Base-by-base conservation (phyloP, 441 rosid species). In the Brassica hybrid region DNA sequence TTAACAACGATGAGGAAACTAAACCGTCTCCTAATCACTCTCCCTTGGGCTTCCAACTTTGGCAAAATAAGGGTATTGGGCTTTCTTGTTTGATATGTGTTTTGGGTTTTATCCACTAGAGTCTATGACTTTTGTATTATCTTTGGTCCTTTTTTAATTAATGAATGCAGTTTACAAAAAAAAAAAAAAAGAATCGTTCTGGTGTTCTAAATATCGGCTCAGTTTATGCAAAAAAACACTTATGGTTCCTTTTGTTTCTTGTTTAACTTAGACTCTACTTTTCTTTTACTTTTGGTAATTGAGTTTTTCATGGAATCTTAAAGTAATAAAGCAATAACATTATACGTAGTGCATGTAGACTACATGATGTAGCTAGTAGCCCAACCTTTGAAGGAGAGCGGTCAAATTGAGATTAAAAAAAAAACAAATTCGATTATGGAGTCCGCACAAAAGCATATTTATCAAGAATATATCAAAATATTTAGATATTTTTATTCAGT, bases 231-330 rank as follows among this genome's bases (percentile, higher is more conserved):
- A 27, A 27, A 27, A 27, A 27, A 21, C 2, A 1, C 32, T 27
- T 4, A 0, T 27, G 32, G 32, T 27, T 27, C 32, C 32, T 27
- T 27, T 27, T 27, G 32, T 27, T 27, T 27, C 32, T 27, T 27
- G 32, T 27, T 27, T 27, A 4, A 27, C 32, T 27, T 21, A 19
- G 58, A 25, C 48, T 43, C 67, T 41, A 64, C 62, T 45, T 54
- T 70, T 10, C n/a, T 9, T 50, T 38, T 30, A 11, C 2, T 41
- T 63, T 70, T 54, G 32, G 80, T 76, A 54, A 43, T 14, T 9
- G 43, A 65, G 67, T 30, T 38, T 77, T 45, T 65, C 76, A 67
- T 66, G 32, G 76, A 32, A 13, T 45, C 43, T 71, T 68, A 71
- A 57, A 11, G 36, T 36, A 36, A 17, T 52, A 52, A 48, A 34